phyloP scores from a whole-genome alignment of 2,329 filamentous ascomycete genomes.

The Orbilia oligospora region DNA sequence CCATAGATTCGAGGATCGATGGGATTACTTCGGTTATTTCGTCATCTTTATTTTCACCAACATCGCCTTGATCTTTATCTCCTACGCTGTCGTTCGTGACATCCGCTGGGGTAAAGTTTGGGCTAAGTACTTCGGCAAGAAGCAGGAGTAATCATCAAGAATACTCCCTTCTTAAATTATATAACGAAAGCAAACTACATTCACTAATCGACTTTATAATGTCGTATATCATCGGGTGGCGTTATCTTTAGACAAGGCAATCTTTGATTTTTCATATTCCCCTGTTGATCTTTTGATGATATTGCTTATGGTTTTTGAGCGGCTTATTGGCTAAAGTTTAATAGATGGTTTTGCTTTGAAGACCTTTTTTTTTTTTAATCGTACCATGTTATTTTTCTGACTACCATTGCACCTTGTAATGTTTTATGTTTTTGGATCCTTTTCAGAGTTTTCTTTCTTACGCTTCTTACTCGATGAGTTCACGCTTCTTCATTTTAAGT shows the following conservation, averaged over 20 bases:
- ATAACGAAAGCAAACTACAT: neutral
- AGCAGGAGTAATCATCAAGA: constrained; percentile 32
- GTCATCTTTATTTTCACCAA: constrained; percentile 63
- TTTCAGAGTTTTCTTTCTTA: neutral
- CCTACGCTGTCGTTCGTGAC: constrained; percentile 63
- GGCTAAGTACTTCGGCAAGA: constrained; percentile 53
- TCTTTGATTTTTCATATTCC: constrained; percentile 15
- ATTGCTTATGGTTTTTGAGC: constrained; percentile 3
- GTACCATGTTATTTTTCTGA: neutral
- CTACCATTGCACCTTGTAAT: neutral
- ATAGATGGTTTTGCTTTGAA: neutral
- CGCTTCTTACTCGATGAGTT: neutral
- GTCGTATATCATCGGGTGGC: constrained; percentile 1
- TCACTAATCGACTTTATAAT: constrained; percentile 3
- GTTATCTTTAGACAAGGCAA: constrained; percentile 17
- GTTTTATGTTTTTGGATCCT: neutral
- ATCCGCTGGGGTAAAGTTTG: constrained; percentile 63
- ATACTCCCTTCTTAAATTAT: neutral
- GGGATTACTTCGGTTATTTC: constrained; percentile 63
- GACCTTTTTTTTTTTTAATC: neutral
- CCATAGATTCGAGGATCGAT: constrained; percentile 60
- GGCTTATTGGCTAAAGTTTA: neutral
- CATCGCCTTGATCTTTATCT: constrained; percentile 60
- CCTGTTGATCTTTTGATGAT: neutral
- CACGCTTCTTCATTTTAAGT: neutral